These are phyloP conservation scores for Ogataea thermomethanolica DNA, from an alignment of 805 yeast genomes.

Conservation along the genomic window DNA sequence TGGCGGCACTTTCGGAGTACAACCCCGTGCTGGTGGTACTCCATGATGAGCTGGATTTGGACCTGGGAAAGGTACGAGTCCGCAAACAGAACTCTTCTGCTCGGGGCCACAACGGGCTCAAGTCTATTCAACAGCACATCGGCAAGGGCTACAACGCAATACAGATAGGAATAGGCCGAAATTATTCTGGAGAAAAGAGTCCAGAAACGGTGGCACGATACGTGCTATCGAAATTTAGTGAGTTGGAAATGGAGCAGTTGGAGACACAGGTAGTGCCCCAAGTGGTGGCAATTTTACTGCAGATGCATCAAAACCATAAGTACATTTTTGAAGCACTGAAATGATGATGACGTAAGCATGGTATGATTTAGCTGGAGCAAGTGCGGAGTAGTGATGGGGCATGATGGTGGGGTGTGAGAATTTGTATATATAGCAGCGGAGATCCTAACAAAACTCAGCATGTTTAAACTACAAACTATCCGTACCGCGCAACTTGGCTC, in stretches of 20 bases:
- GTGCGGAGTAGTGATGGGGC: conserved; percentile 9
- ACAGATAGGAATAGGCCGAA: conserved; percentile 76
- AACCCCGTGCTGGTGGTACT: conserved; percentile 51
- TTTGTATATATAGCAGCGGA: conserved; percentile 1
- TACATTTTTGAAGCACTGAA: conserved; percentile 26
- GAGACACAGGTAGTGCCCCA: conserved; percentile 39
- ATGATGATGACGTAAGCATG: conserved; percentile 6
- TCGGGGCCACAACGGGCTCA: conserved; percentile 84
- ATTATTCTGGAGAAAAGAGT: conserved; percentile 40
- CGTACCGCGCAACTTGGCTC: conserved; percentile 2
- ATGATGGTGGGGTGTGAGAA: conserved; percentile 8
- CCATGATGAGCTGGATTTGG: conserved; percentile 75
- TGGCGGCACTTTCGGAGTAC: conserved; percentile 27
- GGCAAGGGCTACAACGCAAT: conserved; percentile 60
- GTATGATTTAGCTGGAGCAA: not conserved
- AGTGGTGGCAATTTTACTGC: conserved; percentile 37
- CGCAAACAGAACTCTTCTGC: conserved; percentile 58
- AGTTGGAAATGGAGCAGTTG: conserved; percentile 42
- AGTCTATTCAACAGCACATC: conserved; percentile 46
- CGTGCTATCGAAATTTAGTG: conserved; percentile 55
- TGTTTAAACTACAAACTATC: conserved; percentile 2
- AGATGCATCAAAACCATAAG: conserved; percentile 27
- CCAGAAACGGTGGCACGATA: conserved; percentile 48
- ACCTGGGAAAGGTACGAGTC: conserved; percentile 62
- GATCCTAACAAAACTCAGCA: not conserved